Percentiles rank a stretch among this genome's conserved stretches.
phyloP scores from a whole-genome alignment of 306 rosid species.

The Begonia peltatifolia region DNA sequence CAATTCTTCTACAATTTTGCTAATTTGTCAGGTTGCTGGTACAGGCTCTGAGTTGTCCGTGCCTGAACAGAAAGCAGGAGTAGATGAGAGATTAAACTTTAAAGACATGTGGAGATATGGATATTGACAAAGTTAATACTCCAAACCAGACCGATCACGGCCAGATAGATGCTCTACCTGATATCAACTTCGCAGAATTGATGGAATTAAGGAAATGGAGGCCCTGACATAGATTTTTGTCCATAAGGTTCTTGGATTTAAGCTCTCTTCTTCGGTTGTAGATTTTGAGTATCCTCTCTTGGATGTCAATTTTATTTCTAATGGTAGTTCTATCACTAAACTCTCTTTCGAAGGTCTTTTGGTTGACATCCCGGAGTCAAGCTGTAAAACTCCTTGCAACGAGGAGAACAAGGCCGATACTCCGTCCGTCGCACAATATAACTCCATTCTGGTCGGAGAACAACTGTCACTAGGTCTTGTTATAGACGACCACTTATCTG shows the following conservation, averaged over 20 bases:
- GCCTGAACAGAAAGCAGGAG: slow-evolving; percentile 11
- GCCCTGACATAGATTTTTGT: slow-evolving; percentile 27
- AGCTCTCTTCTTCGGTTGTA: slow-evolving; percentile 29
- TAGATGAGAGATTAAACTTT: slow-evolving; percentile 24
- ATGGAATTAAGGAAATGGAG: slow-evolving; percentile 13
- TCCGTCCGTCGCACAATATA: slow-evolving; percentile 9
- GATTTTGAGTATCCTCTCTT: slow-evolving; percentile 51
- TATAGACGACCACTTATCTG: slow-evolving; percentile 13
- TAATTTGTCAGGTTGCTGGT: slow-evolving; percentile 8
- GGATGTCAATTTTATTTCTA: slow-evolving; percentile 59
- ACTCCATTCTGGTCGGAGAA: slow-evolving; percentile 42
- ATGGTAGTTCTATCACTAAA: slow-evolving; percentile 8
- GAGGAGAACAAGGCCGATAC: slow-evolving; percentile 18
- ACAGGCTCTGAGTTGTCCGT: not conserved
- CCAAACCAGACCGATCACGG: slow-evolving; percentile 10
- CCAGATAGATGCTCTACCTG: slow-evolving; percentile 11
- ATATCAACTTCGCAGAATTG: slow-evolving; percentile 7
- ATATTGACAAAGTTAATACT: slow-evolving; percentile 9
- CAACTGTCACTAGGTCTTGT: slow-evolving; percentile 15
- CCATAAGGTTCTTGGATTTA: slow-evolving; percentile 45
- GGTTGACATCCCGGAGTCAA: slow-evolving; percentile 20
- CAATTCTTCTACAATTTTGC: no score
- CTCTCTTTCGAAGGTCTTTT: slow-evolving; percentile 44
- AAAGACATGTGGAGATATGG: slow-evolving; percentile 9
- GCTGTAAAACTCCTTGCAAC: slow-evolving; percentile 10